A percentile compares a stretch with the other conserved stretches of the same genome.
Evolutionary conservation across 2,329 filamentous ascomycete genomes (phyloP).

Genomic region (Rutstroemia sp.): DNA sequence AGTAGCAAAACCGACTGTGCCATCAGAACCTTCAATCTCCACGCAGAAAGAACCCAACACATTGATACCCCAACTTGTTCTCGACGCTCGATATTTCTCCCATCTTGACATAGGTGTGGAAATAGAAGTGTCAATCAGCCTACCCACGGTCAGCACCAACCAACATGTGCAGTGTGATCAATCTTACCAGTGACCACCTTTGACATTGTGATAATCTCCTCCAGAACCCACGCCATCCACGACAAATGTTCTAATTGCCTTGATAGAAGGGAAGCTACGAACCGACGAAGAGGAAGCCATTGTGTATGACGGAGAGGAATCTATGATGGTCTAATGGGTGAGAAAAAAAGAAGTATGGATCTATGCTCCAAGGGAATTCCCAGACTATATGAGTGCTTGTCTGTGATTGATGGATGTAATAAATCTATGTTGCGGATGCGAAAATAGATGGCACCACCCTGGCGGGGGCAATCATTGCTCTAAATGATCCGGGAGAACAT

Average conservation of each 20-base stretch:
- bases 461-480: neutral
- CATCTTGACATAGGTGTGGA: constrained; percentile 88
- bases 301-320: neutral
- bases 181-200: constrained; percentile 58
- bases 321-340: neutral
- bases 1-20: constrained; percentile 89
- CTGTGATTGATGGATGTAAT: neutral
- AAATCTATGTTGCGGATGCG: neutral
- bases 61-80: constrained; percentile 94
- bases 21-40: constrained; percentile 81
- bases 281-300: constrained; percentile 23
- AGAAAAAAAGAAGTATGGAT: neutral
- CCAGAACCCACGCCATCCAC: constrained; percentile 58
- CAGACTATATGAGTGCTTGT: neutral
- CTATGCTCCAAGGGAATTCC: neutral
- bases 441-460: neutral
- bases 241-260: constrained; percentile 65
- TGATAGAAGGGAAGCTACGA: constrained; percentile 61
- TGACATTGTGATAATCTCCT: constrained; percentile 89
- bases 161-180: neutral
- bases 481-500: constrained; percentile 5
- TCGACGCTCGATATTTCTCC: constrained; percentile 78
- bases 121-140: constrained; percentile 87
- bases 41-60: constrained; percentile 88
- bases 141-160: constrained; percentile 31